Conservation (phyloP, 305 asterid genomes). For the Plantago lanceolata region DNA sequence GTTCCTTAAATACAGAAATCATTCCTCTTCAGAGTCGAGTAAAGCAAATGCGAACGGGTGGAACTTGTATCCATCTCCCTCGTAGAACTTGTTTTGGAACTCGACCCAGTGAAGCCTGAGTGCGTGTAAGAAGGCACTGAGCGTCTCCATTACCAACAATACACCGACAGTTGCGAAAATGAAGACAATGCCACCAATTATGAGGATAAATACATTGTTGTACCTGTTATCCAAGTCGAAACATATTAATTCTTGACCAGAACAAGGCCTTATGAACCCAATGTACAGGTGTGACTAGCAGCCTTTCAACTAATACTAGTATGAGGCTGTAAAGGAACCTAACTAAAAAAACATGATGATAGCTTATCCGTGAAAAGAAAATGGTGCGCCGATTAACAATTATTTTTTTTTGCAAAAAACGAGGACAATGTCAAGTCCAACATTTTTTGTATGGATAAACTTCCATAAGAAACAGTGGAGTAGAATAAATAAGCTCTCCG, state of each 20-base stretch:
- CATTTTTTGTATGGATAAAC: neutral
- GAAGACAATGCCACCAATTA: slow-evolving; percentile 65
- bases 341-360: neutral
- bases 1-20: slow-evolving; percentile 17
- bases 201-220: slow-evolving; percentile 62
- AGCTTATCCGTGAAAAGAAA: neutral
- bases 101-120: slow-evolving; percentile 95
- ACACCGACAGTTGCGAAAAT: slow-evolving; percentile 82
- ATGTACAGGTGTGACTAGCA: neutral
- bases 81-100: slow-evolving; percentile 87
- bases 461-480: slow-evolving; percentile 9
- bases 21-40: slow-evolving; percentile 59
- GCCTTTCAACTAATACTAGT: neutral
- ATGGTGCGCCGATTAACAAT: neutral
- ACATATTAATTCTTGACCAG: neutral
- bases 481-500: slow-evolving; percentile 56
- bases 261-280: neutral
- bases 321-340: neutral
- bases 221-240: slow-evolving; percentile 44
- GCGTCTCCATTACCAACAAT: slow-evolving; percentile 87
- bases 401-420: neutral
- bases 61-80: slow-evolving; percentile 92
- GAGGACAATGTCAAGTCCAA: neutral
- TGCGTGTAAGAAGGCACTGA: slow-evolving; percentile 91
- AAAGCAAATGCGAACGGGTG: slow-evolving; percentile 57